Evolutionary conservation across 768 basidiomycete species (phyloP), one percentile per base, ranked within the genome.

Genomic region (Neoboletus magnificus): DNA sequence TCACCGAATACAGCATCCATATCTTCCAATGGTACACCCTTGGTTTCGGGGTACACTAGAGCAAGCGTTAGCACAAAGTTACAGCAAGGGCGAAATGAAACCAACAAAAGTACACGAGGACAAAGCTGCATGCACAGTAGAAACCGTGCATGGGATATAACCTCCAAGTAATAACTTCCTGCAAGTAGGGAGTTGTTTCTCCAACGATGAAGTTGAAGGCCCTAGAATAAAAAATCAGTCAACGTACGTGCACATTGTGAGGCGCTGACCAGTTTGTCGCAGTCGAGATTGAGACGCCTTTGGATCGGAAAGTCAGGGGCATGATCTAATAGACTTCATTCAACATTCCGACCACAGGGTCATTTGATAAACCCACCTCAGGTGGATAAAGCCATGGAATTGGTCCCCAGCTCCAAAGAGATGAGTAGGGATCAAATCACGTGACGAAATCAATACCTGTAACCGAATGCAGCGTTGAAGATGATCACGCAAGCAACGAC

Each of bases 101-200:
- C 88, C 60, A 66, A 93, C 84, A 71, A 72, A 91, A 89, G 71
- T 89, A 92, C 6, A 93, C 89, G 42, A 93, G 75, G 45, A 96
- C 75, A 67, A 95, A 91, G 66, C 91, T 91, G 65, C 89, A 86
- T 10, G 82, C 82, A 68, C 93, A 93, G 72, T 93, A 94, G 74
- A 93, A 93, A 23, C 87, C 92, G 63, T 96, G 93, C 93, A 98
- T 95, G 0, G 92, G 91, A 74, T 98, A 97, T 52, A 98, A 70
- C 45, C 90, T 80, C 94, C 95, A 98, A 40, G 80, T 81, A 62
- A 98, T 96, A 22, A 81, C 71, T 56, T 94, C 92, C 72, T 96
- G 93, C 37, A 97, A 75, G 51, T 84, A 81, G 1, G 94, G 95
- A 0, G 94, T 98, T 29, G 84, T 77, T 69, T 90, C 88, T 32